Percentiles rank a stretch among this genome's conserved stretches.
These are phyloP conservation scores for Wickerhamomyces silvicola DNA, from an alignment of 805 yeast species.

Conservation along the genomic window DNA sequence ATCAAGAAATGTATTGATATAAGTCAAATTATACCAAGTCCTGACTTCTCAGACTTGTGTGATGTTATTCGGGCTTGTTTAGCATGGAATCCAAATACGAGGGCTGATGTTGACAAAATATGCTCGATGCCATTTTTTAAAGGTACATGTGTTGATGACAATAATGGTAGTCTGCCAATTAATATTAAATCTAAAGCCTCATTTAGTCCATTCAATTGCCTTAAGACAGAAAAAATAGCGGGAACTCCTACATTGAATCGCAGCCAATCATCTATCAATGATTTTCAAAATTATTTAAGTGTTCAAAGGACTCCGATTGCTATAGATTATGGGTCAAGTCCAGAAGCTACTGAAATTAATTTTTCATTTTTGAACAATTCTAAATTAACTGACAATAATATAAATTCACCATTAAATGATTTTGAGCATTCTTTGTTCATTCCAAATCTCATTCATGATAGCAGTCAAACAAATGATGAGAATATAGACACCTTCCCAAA, in stretches of 20 bases:
- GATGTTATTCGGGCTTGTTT: constrained; percentile 46
- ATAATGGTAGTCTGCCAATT: neutral
- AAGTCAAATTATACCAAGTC: constrained; percentile 37
- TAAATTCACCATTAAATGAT: neutral
- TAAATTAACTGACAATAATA: neutral
- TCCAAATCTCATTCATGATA: constrained; percentile 11
- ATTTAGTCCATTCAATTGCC: constrained; percentile 1
- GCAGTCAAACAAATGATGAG: constrained; percentile 11
- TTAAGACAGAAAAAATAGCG: neutral
- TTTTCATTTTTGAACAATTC: constrained; percentile 6
- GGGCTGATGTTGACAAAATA: constrained; percentile 46
- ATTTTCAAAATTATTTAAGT: too few relatives aligned
- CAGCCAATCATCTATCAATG: neutral
- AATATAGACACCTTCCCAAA: constrained; percentile 4
- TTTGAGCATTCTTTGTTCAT: constrained; percentile 2
- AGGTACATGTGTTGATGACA: constrained; percentile 30
- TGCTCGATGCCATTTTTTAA: constrained; percentile 49
- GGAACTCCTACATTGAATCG: neutral
- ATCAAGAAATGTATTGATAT: constrained; percentile 43
- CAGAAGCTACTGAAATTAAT: constrained; percentile 4
- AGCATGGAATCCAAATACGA: constrained; percentile 71
- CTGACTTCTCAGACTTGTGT: constrained; percentile 31
- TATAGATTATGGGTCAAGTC: constrained; percentile 3
- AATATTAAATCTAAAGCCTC: neutral
- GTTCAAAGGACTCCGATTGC: neutral